A percentile compares a stretch with the other conserved stretches of the same genome.
Evolutionary conservation across 495 filamentous ascomycete species (phyloP).

Genomic region (Achaetomiella virescens): DNA sequence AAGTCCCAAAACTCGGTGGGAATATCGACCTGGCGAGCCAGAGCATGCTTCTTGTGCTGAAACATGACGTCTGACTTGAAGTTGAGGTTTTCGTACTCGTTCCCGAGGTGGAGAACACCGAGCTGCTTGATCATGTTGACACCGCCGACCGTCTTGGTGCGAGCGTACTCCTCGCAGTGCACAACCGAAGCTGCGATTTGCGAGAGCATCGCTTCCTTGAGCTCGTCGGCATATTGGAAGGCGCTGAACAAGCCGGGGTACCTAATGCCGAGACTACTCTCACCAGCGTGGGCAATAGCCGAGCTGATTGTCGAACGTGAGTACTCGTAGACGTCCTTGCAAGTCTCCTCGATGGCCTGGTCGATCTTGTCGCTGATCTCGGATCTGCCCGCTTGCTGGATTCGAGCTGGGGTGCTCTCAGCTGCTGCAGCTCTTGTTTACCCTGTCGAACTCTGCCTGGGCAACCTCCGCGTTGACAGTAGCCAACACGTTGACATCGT

Average conservation of each 20-base stretch:
- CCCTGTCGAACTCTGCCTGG: constrained; percentile 76
- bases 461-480: constrained; percentile 83
- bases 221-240: constrained; percentile 88
- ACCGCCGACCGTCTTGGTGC: constrained; percentile 69
- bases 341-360: constrained; percentile 73
- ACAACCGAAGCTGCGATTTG: constrained; percentile 73
- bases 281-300: constrained; percentile 68
- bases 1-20: constrained; percentile 88
- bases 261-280: constrained; percentile 67
- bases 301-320: constrained; percentile 65
- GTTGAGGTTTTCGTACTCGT: constrained; percentile 73
- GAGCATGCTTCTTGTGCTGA: constrained; percentile 65
- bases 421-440: constrained; percentile 71
- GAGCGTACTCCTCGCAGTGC: constrained; percentile 76
- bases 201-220: constrained; percentile 86
- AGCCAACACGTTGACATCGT: constrained; percentile 75
- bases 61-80: constrained; percentile 94
- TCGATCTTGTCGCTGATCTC: constrained; percentile 79
- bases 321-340: constrained; percentile 74
- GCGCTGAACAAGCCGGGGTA: constrained; percentile 82
- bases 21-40: constrained; percentile 78
- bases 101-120: constrained; percentile 80
- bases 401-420: constrained; percentile 82
- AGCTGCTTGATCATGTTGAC: constrained; percentile 82
- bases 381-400: constrained; percentile 70